Evolutionary conservation across 495 filamentous ascomycete genomes (phyloP).

Genomic region (Amniculicola lignicola): DNA sequence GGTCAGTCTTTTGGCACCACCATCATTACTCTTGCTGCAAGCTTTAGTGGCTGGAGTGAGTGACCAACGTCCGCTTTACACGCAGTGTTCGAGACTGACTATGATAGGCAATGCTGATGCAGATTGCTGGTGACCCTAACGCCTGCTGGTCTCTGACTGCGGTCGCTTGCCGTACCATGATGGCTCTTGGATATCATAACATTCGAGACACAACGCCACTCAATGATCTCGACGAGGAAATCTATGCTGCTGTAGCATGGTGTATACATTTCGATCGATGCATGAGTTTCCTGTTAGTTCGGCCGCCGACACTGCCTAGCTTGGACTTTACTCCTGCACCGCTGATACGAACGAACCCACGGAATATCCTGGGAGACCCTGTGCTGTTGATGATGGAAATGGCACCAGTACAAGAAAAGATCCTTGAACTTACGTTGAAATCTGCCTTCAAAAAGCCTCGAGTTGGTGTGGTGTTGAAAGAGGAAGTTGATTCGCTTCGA

Average conservation of each 20-base stretch:
- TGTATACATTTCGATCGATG: constrained; percentile 2
- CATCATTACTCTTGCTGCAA: constrained; percentile 18
- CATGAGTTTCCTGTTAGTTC: constrained; percentile 12
- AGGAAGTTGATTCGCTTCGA: not conserved
- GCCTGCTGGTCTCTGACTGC: constrained; percentile 11
- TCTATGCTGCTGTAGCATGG: constrained; percentile 9
- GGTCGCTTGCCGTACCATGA: constrained; percentile 1
- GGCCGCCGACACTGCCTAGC: constrained; percentile 4
- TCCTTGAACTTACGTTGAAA: not conserved
- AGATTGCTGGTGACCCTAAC: constrained; percentile 1
- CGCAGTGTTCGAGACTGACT: not conserved
- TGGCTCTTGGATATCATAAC: constrained; percentile 14
- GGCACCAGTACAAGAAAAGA: constrained; percentile 4
- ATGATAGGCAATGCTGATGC: constrained; percentile 13
- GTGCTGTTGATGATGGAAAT: not conserved
- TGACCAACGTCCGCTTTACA: not conserved
- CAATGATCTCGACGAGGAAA: constrained; percentile 7
- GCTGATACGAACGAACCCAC: not conserved
- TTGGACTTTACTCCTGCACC: not conserved
- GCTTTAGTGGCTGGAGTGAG: constrained; percentile 8
- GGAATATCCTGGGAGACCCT: constrained; percentile 1
- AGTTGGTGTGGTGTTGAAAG: not conserved
- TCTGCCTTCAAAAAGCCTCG: not conserved
- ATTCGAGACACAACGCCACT: not conserved
- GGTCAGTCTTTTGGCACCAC: constrained; percentile 2